A percentile compares a stretch with the other conserved stretches of the same genome.
These are phyloP conservation scores for Pichia sp. DNA, from an alignment of 1,139 yeast species.

Conservation along the genomic window DNA sequence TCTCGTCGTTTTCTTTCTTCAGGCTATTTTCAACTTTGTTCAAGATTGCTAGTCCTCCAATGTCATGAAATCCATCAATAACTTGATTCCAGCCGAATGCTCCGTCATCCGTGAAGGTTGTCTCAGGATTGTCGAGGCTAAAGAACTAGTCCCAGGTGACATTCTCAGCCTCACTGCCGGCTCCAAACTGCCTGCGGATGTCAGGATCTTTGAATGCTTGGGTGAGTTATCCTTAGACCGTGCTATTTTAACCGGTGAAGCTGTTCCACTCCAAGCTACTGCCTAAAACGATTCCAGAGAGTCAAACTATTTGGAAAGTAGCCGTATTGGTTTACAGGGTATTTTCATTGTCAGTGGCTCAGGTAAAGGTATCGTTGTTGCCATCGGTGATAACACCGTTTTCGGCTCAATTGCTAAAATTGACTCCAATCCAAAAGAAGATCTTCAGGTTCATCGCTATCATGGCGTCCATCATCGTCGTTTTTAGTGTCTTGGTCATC, in stretches of 20 bases:
- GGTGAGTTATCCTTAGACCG: constrained; percentile 38
- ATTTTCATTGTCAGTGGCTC: constrained; percentile 46
- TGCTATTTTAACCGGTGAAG: constrained; percentile 52
- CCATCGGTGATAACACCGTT: constrained; percentile 8
- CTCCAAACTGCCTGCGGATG: constrained; percentile 49
- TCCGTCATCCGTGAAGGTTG: constrained; percentile 25
- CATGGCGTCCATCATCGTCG: constrained; percentile 37
- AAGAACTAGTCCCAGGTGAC: constrained; percentile 44
- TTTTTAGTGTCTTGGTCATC: constrained; percentile 39
- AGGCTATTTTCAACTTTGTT: constrained; percentile 45
- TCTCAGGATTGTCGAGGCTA: constrained; percentile 1
- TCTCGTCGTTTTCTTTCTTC: constrained; percentile 42
- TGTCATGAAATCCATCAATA: constrained; percentile 47
- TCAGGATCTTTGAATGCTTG: constrained; percentile 35
- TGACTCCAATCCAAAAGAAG: constrained; percentile 45
- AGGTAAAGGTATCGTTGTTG: constrained; percentile 43
- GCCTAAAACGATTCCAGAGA: constrained; percentile 21
- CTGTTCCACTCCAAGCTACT: constrained; percentile 38
- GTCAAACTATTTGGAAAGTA: constrained; percentile 27
- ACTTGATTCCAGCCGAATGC: constrained; percentile 43
- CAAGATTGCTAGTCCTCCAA: constrained; percentile 48
- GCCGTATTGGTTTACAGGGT: constrained; percentile 47
- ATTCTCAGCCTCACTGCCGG: constrained; percentile 42
- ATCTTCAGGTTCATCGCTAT: constrained; percentile 42
- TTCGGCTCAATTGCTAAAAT: constrained; percentile 15